Percentiles rank a stretch among this genome's conserved stretches.
Evolutionary conservation across 345 rosid genomes (phyloP).

Genomic region (Eucalyptus sp.): DNA sequence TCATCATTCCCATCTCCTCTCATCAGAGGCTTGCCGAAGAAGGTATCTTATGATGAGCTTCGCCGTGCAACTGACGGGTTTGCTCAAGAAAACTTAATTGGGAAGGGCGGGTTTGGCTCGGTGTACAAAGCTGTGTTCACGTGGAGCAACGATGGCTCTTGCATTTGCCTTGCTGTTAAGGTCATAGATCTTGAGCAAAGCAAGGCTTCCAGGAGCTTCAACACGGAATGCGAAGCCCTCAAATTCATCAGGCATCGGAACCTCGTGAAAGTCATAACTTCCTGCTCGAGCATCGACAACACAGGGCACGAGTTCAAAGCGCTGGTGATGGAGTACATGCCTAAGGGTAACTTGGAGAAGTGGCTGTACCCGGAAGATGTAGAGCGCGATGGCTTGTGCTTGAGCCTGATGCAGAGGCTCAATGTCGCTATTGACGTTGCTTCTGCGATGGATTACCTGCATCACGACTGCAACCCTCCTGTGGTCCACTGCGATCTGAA

Average conservation of each 20-base stretch:
- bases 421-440: conserved; percentile 2
- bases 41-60: conserved; percentile 1
- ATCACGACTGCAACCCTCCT: conserved; percentile 2
- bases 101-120: not conserved
- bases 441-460: conserved; percentile 9
- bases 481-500: conserved; percentile 5
- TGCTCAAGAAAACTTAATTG: not conserved
- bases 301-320: conserved; percentile 10
- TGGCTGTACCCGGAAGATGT: not conserved
- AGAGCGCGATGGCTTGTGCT: not conserved
- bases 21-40: not conserved
- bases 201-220: conserved; percentile 3
- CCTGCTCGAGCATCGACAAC: conserved; percentile 5
- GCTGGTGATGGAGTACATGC: conserved; percentile 4
- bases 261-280: conserved; percentile 3
- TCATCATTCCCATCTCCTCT: not conserved
- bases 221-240: not conserved
- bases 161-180: not conserved
- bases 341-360: conserved; percentile 5
- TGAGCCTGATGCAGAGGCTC: conserved; percentile 5
- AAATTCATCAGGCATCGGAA: not conserved
- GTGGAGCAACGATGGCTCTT: not conserved
- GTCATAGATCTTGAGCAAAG: not conserved
- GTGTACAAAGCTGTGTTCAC: not conserved
- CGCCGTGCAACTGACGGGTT: not conserved